phyloP scores from a whole-genome alignment of 73 alveolate species.

The Uronychia setigera region DNA sequence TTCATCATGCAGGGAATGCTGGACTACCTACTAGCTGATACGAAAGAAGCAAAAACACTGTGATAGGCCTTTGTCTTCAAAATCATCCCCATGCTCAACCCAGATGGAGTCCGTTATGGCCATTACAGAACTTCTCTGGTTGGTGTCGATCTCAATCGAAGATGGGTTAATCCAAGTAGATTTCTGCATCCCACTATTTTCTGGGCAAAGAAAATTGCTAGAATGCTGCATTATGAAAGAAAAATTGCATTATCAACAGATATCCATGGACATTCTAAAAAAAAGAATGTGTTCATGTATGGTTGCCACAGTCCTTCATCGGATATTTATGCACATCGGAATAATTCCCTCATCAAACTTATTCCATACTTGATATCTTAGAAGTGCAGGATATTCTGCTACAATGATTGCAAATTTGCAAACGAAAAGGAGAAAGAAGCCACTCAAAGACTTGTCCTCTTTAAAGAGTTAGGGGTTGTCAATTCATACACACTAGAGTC shows the following conservation, averaged over 20 bases:
- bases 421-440: conserved; percentile 63
- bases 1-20: conserved; percentile 82
- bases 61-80: conserved; percentile 70
- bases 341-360: conserved; percentile 44
- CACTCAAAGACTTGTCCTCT: conserved; percentile 71
- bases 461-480: conserved; percentile 55
- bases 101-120: conserved; percentile 97
- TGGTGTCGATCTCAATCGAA: conserved; percentile 94
- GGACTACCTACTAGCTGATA: conserved; percentile 73
- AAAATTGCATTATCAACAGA: conserved; percentile 58
- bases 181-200: conserved; percentile 84
- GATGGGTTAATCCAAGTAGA: conserved; percentile 86
- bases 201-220: conserved; percentile 69
- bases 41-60: conserved; percentile 79
- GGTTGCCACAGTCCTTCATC: conserved; percentile 38
- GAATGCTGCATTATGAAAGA: conserved; percentile 56
- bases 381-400: conserved; percentile 43
- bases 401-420: conserved; percentile 69
- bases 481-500: conserved; percentile 70
- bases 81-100: conserved; percentile 95
- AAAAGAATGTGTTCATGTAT: conserved; percentile 60
- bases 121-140: conserved; percentile 87
- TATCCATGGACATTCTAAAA: conserved; percentile 83
- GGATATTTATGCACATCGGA: conserved; percentile 15
- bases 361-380: conserved; percentile 54